Evolutionary conservation across 129 eudicot genomes (phyloP).

Genomic region (Apium graveolens): DNA sequence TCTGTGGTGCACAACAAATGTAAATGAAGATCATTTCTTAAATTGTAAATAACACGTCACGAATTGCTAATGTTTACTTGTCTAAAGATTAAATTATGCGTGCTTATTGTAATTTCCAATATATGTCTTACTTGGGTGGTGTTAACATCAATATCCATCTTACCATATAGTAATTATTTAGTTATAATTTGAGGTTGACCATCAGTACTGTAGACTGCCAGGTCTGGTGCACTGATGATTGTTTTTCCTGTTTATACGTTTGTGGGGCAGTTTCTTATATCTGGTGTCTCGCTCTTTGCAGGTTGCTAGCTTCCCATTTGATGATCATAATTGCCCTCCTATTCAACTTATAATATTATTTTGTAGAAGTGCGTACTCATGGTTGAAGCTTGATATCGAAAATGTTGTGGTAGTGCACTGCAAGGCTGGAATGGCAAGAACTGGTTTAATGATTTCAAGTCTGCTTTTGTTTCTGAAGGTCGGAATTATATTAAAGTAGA

Average conservation of each 20-base stretch:
- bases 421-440: slow-evolving; percentile 99
- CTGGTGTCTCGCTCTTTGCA: slow-evolving; percentile 19
- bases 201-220: neutral
- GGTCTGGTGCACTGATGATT: neutral
- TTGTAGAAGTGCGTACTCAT: slow-evolving; percentile 94
- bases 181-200: neutral
- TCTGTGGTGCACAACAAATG: neutral
- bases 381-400: slow-evolving; percentile 96
- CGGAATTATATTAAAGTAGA: neutral
- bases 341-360: slow-evolving; percentile 77
- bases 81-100: neutral
- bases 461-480: slow-evolving; percentile 89
- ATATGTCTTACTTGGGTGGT: neutral
- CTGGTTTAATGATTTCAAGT: slow-evolving; percentile 95
- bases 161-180: neutral
- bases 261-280: neutral
- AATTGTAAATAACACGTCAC: neutral
- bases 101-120: neutral
- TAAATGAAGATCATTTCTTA: neutral
- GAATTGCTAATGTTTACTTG: neutral
- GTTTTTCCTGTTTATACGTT: neutral
- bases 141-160: neutral
- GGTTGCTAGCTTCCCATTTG: slow-evolving; percentile 97
- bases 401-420: slow-evolving; percentile 97
- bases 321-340: slow-evolving; percentile 97